phyloP scores from a whole-genome alignment of 2,329 filamentous ascomycete species.

The Aureobasidium leucospermi region DNA sequence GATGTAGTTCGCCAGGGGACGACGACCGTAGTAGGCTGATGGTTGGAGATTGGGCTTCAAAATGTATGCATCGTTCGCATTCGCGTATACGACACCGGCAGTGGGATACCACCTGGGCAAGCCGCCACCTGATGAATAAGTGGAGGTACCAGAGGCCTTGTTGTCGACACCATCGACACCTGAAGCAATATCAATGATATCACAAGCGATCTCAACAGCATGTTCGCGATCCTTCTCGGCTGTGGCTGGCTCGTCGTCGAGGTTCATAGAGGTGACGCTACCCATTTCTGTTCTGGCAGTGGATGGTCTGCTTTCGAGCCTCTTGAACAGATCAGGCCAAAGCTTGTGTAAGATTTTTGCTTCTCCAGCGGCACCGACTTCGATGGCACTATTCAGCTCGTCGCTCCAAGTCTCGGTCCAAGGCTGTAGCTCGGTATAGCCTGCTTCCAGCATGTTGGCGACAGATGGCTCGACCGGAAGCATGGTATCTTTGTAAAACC shows the following conservation, averaged over 20 bases:
- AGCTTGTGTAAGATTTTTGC: constrained; percentile 80
- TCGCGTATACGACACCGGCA: constrained; percentile 81
- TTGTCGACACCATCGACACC: constrained; percentile 40
- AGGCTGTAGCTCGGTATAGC: constrained; percentile 76
- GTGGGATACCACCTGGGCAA: constrained; percentile 55
- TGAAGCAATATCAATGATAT: constrained; percentile 42
- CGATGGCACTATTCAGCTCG: constrained; percentile 81
- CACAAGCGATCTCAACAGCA: constrained; percentile 38
- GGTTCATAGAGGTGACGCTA: constrained; percentile 1
- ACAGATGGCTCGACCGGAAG: constrained; percentile 75
- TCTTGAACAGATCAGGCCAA: constrained; percentile 65
- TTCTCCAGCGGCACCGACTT: constrained; percentile 83
- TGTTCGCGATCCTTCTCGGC: constrained; percentile 37
- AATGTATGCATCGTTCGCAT: constrained; percentile 69
- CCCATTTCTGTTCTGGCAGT: constrained; percentile 25
- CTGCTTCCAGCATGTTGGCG: constrained; percentile 87
- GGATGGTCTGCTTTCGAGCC: constrained; percentile 35
- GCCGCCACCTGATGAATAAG: constrained; percentile 38
- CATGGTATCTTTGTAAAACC: constrained; percentile 98
- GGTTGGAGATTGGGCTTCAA: constrained; percentile 79
- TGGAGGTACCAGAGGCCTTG: constrained; percentile 38
- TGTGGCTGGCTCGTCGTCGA: constrained; percentile 30
- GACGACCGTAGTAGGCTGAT: constrained; percentile 75
- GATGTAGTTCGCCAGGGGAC: constrained; percentile 71
- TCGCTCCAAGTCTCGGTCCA: constrained; percentile 92